phyloP scores from a whole-genome alignment of 345 rosid genomes.

The Salix udensis region DNA sequence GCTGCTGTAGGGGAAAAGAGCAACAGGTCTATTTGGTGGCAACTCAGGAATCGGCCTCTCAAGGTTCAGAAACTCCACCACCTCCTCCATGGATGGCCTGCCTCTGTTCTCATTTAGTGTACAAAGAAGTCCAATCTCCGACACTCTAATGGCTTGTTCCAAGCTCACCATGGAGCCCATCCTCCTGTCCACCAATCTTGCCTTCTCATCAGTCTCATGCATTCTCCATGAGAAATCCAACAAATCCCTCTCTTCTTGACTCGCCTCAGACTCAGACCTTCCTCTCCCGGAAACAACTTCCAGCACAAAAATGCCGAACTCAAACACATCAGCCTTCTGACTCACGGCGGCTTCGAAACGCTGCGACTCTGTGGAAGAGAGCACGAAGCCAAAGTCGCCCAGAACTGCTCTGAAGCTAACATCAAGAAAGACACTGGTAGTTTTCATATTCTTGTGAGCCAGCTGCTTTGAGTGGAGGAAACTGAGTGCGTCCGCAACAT shows the following conservation, averaged over 20 bases:
- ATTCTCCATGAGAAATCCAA: conserved; percentile 45
- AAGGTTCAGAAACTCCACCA: conserved; percentile 28
- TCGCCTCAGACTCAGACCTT: conserved; percentile 23
- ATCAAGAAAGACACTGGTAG: conserved; percentile 41
- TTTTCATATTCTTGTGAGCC: conserved; percentile 52
- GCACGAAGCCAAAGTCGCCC: conserved; percentile 50
- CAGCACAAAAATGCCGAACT: conserved; percentile 42
- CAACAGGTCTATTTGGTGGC: conserved; percentile 34
- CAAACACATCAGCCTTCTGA: conserved; percentile 41
- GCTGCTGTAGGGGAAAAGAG: conserved; percentile 46
- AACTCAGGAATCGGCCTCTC: conserved; percentile 33
- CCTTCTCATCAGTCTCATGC: conserved; percentile 41
- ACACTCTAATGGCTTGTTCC: conserved; percentile 37
- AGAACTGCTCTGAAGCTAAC: conserved; percentile 46
- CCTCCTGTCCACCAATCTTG: conserved; percentile 38
- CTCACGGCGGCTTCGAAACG: conserved; percentile 39
- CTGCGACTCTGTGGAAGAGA: conserved; percentile 26
- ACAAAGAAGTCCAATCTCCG: conserved; percentile 42
- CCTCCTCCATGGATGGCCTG: conserved; percentile 40
- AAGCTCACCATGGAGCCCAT: conserved; percentile 44
- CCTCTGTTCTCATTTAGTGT: conserved; percentile 45
- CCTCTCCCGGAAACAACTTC: conserved; percentile 48
- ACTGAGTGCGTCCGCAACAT: conserved; percentile 36
- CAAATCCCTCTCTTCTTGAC: conserved; percentile 38
- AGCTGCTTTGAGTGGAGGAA: conserved; percentile 40